Evolutionary conservation across 2,329 filamentous ascomycete genomes (phyloP), one percentile per base, ranked within the genome.

Genomic region (Diaporthe amygdali): DNA sequence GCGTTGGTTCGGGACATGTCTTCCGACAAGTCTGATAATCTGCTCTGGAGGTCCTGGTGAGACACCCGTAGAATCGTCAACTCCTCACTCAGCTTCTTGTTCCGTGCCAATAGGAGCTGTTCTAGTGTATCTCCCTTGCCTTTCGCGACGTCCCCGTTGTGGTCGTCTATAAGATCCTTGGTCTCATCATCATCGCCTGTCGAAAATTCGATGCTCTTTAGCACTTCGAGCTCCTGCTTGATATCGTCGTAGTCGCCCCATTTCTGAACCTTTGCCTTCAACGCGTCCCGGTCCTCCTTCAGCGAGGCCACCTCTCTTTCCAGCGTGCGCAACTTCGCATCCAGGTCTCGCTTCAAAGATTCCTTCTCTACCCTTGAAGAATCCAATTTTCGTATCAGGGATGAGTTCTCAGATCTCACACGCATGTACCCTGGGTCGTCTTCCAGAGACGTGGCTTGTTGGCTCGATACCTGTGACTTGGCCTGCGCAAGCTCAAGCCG

Each of bases 201-300:
- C 2, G 96, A 94, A 77, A 99, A 97, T 80, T 99, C 96, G 76
- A 99, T 98, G 75, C 96, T 97, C 89, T 97, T 97, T 72, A 99
- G 89, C 73, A 98, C 95, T 77, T 98, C 96, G 3, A 99, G 87
- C 81, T 99, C 97, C 74, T 97, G 94, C 82, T 96, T 98, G 59
- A 99, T 90, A 71, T 98, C 96, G 41, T 98, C 95, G 79, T 99
- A 99, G 80, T 99, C 96, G 75, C 90, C 90, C 91, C 94, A 97
- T 79, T 93, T 97, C 74, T 94, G 91, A 4, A 98, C 89, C 82
- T 96, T 97, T 46, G 87, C 85, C 78, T 92, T 94, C 69, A 98
- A 85, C 32, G 88, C 86, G 72, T 98, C 95, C 74, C 94, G 92
- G 79, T 98, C 96, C 39, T 93, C 90, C 77, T 92, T 92, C 22